These are phyloP conservation scores for Yamadazyma nakazawae DNA, from an alignment of 805 yeast genomes.

Conservation along the genomic window DNA sequence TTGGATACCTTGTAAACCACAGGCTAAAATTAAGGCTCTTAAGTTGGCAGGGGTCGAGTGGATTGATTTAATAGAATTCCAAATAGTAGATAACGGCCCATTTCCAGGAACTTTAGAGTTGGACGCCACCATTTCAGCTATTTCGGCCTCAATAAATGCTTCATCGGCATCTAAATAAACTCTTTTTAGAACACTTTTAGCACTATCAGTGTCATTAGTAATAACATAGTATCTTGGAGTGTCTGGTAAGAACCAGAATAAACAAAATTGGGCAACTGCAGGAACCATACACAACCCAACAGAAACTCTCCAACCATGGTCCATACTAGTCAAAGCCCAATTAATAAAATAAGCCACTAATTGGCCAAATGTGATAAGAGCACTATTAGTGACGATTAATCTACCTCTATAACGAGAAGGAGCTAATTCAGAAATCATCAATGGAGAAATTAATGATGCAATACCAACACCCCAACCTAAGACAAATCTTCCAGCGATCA, in stretches of 20 bases:
- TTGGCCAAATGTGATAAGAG: slow-evolving; percentile 94
- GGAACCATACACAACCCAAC: slow-evolving; percentile 92
- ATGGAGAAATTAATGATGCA: slow-evolving; percentile 91
- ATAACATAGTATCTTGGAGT: slow-evolving; percentile 89
- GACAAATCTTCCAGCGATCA: slow-evolving; percentile 87
- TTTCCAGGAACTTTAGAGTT: slow-evolving; percentile 42
- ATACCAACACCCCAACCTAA: slow-evolving; percentile 97
- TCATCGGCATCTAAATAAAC: slow-evolving; percentile 64
- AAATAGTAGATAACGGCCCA: slow-evolving; percentile 45
- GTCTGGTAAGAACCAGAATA: slow-evolving; percentile 87
- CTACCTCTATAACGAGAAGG: slow-evolving; percentile 92
- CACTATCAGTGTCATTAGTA: slow-evolving; percentile 61
- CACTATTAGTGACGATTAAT: slow-evolving; percentile 79
- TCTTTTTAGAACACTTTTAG: slow-evolving; percentile 59
- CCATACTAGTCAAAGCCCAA: slow-evolving; percentile 71
- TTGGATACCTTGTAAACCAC: slow-evolving; percentile 94
- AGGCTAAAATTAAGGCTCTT: slow-evolving; percentile 84
- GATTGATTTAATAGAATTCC: slow-evolving; percentile 60
- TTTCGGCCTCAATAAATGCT: slow-evolving; percentile 60
- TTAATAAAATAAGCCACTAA: slow-evolving; percentile 91
- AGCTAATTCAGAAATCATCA: slow-evolving; percentile 88
- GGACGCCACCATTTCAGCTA: slow-evolving; percentile 57
- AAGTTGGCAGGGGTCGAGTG: slow-evolving; percentile 74
- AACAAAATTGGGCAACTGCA: slow-evolving; percentile 68
- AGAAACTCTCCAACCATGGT: slow-evolving; percentile 88